Conservation (phyloP, 2,329 filamentous ascomycete species). For the Emmonsia crescens region DNA sequence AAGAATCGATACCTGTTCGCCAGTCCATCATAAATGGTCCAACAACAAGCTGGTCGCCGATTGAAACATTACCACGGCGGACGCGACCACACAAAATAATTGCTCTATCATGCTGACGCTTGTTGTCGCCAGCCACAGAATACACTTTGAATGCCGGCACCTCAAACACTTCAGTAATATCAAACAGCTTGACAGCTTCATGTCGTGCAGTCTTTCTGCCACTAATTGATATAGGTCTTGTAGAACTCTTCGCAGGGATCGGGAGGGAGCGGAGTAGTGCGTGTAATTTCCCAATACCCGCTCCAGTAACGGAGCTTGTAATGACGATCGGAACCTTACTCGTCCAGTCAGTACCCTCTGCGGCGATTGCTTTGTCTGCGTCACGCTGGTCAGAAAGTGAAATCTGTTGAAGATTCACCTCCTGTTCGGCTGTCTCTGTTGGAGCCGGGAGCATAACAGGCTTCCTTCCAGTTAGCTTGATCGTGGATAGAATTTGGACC, state of each 20-base stretch:
- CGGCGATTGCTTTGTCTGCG: conserved; percentile 45
- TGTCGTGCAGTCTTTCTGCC: conserved; percentile 24
- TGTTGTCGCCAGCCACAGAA: conserved; percentile 29
- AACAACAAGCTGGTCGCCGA: conserved; percentile 67
- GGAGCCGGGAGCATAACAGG: conserved; percentile 55
- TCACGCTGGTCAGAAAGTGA: conserved; percentile 47
- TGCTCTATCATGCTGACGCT: conserved; percentile 41
- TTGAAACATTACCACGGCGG: conserved; percentile 62
- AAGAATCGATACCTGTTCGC: conserved; percentile 31
- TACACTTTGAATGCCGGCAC: conserved; percentile 53
- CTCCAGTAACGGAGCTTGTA: conserved; percentile 76
- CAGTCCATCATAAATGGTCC: conserved; percentile 55
- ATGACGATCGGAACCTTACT: conserved; percentile 69
- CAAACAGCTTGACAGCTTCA: conserved; percentile 59
- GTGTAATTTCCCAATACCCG: conserved; percentile 70
- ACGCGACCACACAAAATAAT: conserved; percentile 78
- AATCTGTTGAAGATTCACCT: conserved; percentile 46
- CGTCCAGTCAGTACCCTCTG: conserved; percentile 29
- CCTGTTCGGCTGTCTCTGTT: conserved; percentile 39
- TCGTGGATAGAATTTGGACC: conserved; percentile 58
- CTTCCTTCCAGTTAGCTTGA: conserved; percentile 64
- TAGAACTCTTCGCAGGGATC: conserved; percentile 44
- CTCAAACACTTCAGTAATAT: conserved; percentile 83
- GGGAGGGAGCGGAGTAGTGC: conserved; percentile 69
- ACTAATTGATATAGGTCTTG: conserved; percentile 14